These are phyloP conservation scores for Penicillium pancosmium DNA, from an alignment of 495 filamentous ascomycete genomes.

Conservation along the genomic window DNA sequence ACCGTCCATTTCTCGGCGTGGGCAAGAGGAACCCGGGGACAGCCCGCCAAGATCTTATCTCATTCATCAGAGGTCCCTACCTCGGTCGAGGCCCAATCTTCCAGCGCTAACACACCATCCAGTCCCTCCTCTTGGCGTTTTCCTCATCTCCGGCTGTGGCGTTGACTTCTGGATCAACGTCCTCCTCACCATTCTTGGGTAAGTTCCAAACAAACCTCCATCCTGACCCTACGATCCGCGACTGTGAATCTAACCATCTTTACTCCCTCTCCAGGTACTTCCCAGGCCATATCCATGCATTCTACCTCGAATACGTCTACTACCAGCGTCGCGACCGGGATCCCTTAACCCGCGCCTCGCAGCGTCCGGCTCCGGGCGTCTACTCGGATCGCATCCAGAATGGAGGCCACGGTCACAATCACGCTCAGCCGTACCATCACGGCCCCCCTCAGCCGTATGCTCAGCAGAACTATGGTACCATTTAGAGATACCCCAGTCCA, in stretches of 20 bases:
- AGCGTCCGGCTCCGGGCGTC: slow-evolving; percentile 66
- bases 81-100: not conserved
- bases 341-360: slow-evolving; percentile 48
- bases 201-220: slow-evolving; percentile 22
- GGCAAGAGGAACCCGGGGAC: slow-evolving; percentile 1
- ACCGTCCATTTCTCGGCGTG: not conserved
- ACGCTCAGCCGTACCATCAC: too few relatives aligned
- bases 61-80: too few relatives aligned
- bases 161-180: slow-evolving; percentile 69
- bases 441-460: not conserved
- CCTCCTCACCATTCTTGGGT: slow-evolving; percentile 63
- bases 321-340: slow-evolving; percentile 68
- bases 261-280: slow-evolving; percentile 55
- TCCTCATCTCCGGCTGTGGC: slow-evolving; percentile 63
- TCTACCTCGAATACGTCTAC: slow-evolving; percentile 89
- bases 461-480: slow-evolving; percentile 52
- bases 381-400: slow-evolving; percentile 80
- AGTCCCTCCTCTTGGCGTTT: slow-evolving; percentile 69
- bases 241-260: slow-evolving; percentile 7
- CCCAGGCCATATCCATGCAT: slow-evolving; percentile 85
- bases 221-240: not conserved
- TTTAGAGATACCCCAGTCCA: slow-evolving; percentile 23
- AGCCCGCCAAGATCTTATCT: not conserved
- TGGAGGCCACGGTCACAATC: slow-evolving; percentile 52
- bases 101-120: slow-evolving; percentile 15